Conservation (phyloP, 176 grass and related monocot species). For the Musa troglodytarum region DNA sequence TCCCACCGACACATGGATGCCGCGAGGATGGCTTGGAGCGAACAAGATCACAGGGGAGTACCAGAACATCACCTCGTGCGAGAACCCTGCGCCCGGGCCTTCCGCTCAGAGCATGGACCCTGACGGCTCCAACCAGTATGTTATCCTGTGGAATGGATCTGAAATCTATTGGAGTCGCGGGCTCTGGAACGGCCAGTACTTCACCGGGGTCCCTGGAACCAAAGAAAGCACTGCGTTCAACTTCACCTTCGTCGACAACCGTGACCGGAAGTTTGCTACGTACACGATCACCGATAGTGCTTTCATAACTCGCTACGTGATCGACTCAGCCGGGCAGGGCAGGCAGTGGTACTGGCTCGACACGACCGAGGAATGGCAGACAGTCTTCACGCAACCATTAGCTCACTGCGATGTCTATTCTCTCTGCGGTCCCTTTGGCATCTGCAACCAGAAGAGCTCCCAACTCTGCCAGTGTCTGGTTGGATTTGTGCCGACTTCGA, state of each 20-base stretch:
- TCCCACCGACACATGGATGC: slow-evolving; percentile 41
- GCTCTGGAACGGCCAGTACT: slow-evolving; percentile 27
- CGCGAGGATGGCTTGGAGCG: slow-evolving; percentile 36
- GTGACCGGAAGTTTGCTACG: slow-evolving; percentile 19
- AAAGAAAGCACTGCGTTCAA: slow-evolving; percentile 11
- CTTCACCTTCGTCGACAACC: slow-evolving; percentile 30
- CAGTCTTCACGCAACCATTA: slow-evolving; percentile 35
- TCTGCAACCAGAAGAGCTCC: slow-evolving; percentile 21
- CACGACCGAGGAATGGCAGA: slow-evolving; percentile 28
- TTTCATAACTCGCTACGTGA: slow-evolving; percentile 26
- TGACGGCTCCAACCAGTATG: slow-evolving; percentile 25
- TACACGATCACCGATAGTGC: slow-evolving; percentile 17
- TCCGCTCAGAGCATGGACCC: slow-evolving; percentile 34
- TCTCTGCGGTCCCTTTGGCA: slow-evolving; percentile 38
- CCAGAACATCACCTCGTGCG: slow-evolving; percentile 38
- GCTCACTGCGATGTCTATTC: slow-evolving; percentile 41
- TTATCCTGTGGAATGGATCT: slow-evolving; percentile 34
- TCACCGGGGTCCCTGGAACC: slow-evolving; percentile 20
- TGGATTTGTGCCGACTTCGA: slow-evolving; percentile 8
- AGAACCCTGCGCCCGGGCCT: slow-evolving; percentile 30
- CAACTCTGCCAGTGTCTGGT: slow-evolving; percentile 6
- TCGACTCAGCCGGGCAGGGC: slow-evolving; percentile 36
- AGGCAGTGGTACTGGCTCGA: slow-evolving; percentile 26
- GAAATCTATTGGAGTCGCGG: slow-evolving; percentile 32
- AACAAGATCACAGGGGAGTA: slow-evolving; percentile 38